A percentile compares a stretch with the other conserved stretches of the same genome.
Conservation (phyloP, 1,284 basidiomycete species). For the Athelia psychrophila region DNA sequence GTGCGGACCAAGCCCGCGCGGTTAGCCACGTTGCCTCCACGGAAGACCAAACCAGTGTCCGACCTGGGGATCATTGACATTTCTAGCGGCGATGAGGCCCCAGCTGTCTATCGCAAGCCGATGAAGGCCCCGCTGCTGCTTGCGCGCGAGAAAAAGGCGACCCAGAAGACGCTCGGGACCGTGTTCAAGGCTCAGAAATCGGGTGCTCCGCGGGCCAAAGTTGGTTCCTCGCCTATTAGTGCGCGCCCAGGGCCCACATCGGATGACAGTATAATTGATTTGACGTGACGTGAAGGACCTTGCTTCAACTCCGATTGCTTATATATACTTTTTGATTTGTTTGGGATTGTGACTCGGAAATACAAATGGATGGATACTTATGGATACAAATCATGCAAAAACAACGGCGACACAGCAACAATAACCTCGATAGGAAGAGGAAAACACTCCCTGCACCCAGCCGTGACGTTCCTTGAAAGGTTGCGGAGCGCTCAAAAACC, state of each 20-base stretch:
- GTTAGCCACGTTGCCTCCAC: not conserved
- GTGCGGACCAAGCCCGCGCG: too few species aligned
- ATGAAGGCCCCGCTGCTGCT: not conserved
- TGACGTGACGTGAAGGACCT: conserved; percentile 10
- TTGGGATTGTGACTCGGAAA: not conserved
- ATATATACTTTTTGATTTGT: not conserved
- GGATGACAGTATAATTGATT: conserved; percentile 6
- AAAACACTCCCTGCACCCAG: too few species aligned
- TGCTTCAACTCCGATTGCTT: too few species aligned
- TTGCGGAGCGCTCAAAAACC: conserved; percentile 20
- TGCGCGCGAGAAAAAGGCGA: not conserved
- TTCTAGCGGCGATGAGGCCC: conserved; percentile 4
- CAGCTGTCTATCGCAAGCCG: not conserved
- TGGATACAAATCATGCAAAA: too few species aligned
- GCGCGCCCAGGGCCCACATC: not conserved
- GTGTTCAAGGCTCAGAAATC: not conserved
- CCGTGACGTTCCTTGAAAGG: too few species aligned
- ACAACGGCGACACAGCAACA: too few species aligned
- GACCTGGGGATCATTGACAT: conserved; percentile 6
- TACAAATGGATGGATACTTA: too few species aligned
- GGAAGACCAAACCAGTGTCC: not conserved
- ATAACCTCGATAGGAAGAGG: too few species aligned
- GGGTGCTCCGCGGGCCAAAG: not conserved
- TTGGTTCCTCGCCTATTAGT: not conserved
- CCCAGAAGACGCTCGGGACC: not conserved